Evolutionary conservation across 164 flowering plant genomes (phyloP).

Genomic region (Berberis thunbergii): DNA sequence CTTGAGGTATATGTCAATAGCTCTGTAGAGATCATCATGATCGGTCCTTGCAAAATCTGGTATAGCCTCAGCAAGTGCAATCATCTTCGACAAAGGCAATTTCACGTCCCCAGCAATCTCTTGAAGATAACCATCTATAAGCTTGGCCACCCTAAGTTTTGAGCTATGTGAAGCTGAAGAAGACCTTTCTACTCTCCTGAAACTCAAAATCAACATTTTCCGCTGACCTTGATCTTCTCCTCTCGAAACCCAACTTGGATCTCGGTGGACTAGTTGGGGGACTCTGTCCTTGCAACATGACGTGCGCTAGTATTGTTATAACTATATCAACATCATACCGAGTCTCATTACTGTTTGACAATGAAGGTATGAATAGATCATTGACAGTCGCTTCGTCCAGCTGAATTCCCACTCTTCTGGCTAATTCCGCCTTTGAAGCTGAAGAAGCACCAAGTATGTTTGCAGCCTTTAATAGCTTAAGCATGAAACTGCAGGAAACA

Average conservation of each 20-base stretch:
- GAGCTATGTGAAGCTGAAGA: conserved; percentile 87
- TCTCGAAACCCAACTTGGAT: conserved; percentile 34
- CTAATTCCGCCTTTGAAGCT: conserved; percentile 71
- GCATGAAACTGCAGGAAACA: conserved; percentile 69
- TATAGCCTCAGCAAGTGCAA: conserved; percentile 58
- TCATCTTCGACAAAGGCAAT: conserved; percentile 64
- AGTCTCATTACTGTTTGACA: conserved; percentile 28
- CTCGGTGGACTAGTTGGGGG: conserved; percentile 79
- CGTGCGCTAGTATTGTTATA: conserved; percentile 65
- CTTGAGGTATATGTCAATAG: conserved; percentile 90
- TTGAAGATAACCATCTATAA: conserved; percentile 78
- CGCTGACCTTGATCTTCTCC: conserved; percentile 77
- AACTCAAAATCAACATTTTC: conserved; percentile 65
- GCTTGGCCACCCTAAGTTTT: conserved; percentile 79
- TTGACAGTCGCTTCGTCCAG: conserved; percentile 73
- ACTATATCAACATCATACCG: conserved; percentile 74
- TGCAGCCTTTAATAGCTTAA: conserved; percentile 70
- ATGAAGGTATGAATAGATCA: conserved; percentile 75
- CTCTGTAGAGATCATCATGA: conserved; percentile 92
- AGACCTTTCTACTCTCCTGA: conserved; percentile 73
- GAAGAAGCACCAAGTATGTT: conserved; percentile 63
- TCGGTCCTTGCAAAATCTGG: conserved; percentile 84
- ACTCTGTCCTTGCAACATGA: conserved; percentile 76
- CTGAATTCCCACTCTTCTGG: conserved; percentile 69
- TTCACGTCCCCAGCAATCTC: conserved; percentile 65